Percentiles rank a stretch among this genome's conserved stretches.
These are phyloP conservation scores for Fraxinus greggii DNA, from an alignment of 305 asterid genomes.

Conservation along the genomic window DNA sequence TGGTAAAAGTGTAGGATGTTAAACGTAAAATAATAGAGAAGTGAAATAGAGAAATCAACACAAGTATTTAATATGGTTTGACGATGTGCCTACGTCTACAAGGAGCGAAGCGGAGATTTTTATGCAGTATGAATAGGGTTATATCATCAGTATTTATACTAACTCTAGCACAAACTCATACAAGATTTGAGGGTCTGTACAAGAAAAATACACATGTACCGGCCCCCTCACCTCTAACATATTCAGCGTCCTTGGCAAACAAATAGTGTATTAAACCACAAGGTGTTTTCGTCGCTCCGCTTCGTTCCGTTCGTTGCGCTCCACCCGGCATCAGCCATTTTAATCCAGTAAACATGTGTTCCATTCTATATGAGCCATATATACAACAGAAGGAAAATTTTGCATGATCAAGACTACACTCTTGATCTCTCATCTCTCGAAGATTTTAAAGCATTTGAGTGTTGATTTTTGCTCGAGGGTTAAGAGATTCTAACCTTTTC, in stretches of 20 bases:
- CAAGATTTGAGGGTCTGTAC: background rate
- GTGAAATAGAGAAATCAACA: background rate
- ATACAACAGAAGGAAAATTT: background rate
- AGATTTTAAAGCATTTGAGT: background rate
- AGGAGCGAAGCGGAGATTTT: background rate
- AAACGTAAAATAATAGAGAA: background rate
- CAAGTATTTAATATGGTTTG: background rate
- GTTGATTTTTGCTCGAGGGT: background rate
- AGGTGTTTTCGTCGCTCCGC: no score
- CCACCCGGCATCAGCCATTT: no score
- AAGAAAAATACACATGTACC: background rate
- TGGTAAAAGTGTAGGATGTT: background rate
- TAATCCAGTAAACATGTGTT: no score
- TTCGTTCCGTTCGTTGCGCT: no score
- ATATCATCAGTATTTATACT: background rate
- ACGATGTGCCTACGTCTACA: background rate
- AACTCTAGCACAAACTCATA: background rate
- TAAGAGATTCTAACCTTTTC: background rate
- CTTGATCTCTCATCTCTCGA: background rate
- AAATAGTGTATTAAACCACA: background rate
- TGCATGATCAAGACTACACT: background rate
- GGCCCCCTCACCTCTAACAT: background rate
- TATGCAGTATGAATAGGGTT: background rate
- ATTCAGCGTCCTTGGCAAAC: background rate
- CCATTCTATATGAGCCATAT: no score